Percentiles rank a stretch among this genome's conserved stretches.
These are phyloP conservation scores for Mycena leptocephala DNA, from an alignment of 768 basidiomycete genomes.

Conservation along the genomic window DNA sequence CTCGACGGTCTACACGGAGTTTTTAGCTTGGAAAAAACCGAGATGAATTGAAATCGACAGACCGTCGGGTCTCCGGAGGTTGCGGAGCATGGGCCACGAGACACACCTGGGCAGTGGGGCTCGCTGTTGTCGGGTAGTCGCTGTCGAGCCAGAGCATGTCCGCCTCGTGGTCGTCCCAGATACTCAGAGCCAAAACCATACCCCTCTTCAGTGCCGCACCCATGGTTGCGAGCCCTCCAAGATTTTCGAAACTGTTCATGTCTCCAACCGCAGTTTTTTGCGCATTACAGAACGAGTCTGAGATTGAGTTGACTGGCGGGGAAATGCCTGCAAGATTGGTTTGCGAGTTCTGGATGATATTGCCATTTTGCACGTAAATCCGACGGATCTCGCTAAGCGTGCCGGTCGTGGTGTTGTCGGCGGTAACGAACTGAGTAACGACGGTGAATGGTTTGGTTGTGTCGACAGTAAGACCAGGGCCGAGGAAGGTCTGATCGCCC, in stretches of 20 bases:
- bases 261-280: conserved; percentile 64
- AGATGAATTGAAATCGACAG: background rate
- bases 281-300: conserved; percentile 55
- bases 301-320: conserved; percentile 58
- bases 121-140: conserved; percentile 46
- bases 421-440: too few species aligned
- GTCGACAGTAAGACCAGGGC: too few species aligned
- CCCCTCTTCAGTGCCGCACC: conserved; percentile 54
- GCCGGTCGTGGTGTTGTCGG: too few species aligned
- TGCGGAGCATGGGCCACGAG: conserved; percentile 33
- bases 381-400: too few species aligned
- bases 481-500: too few species aligned
- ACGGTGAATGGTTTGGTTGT: too few species aligned
- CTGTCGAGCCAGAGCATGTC: conserved; percentile 49
- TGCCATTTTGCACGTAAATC: too few species aligned
- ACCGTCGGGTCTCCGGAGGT: conserved; percentile 52
- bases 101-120: conserved; percentile 40
- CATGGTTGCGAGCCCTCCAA: conserved; percentile 60
- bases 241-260: conserved; percentile 56
- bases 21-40: background rate
- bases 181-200: conserved; percentile 59
- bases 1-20: conserved; percentile 45
- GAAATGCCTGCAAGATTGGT: too few species aligned
- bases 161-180: conserved; percentile 62
- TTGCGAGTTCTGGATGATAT: too few species aligned